Conservation (phyloP, 1,284 basidiomycete genomes). For the Stygiomarasmius scandens region DNA sequence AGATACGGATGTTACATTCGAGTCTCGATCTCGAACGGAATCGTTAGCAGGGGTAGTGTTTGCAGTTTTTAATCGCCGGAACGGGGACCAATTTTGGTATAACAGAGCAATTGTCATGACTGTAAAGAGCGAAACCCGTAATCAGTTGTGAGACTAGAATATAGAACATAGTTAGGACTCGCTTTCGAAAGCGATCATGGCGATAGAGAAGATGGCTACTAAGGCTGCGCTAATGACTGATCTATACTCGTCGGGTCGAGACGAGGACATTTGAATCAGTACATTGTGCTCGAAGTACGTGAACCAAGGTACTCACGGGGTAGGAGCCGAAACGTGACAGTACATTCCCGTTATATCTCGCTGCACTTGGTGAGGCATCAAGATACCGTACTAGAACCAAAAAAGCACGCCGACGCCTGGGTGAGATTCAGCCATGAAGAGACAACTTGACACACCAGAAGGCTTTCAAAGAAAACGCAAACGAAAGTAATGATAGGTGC, state of each 20-base stretch:
- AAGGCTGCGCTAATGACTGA: not conserved
- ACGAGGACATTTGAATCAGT: not conserved
- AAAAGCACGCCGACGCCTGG: too few relatives aligned
- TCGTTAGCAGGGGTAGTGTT: too few relatives aligned
- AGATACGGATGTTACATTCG: not conserved
- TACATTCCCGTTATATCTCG: not conserved
- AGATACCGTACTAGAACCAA: not conserved
- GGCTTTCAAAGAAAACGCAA: not conserved
- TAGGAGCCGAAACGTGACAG: not conserved
- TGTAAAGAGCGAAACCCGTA: not conserved
- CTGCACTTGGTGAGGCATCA: not conserved
- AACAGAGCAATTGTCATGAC: not conserved
- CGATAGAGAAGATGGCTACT: not conserved
- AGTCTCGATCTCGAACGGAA: too few relatives aligned
- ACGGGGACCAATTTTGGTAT: not conserved
- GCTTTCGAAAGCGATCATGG: constrained; percentile 1
- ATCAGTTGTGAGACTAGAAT: too few relatives aligned
- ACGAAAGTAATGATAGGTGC: not conserved
- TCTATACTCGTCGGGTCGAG: not conserved
- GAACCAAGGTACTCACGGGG: constrained; percentile 4
- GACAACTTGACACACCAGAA: not conserved
- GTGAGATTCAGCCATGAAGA: not conserved
- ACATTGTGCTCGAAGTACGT: too few relatives aligned
- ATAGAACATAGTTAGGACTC: too few relatives aligned
- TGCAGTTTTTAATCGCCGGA: not conserved